Conservation (phyloP, 140 eudicot genomes). For the Erigeron philadelphicus region DNA sequence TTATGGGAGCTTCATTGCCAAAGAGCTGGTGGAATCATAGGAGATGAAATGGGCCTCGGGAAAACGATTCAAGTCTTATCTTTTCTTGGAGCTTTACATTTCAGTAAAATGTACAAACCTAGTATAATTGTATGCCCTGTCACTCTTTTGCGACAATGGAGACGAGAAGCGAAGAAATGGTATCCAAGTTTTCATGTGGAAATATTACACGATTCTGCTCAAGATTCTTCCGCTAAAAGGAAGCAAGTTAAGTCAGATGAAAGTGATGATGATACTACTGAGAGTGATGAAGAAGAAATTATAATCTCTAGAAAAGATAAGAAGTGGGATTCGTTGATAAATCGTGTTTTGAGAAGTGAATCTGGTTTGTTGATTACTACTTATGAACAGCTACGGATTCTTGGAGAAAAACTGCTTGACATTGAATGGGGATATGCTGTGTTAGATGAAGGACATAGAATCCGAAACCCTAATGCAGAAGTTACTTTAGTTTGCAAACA, state of each 20-base stretch:
- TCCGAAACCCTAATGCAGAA: conserved; percentile 94
- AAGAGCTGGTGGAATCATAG: conserved; percentile 94
- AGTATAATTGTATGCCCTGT: conserved; percentile 89
- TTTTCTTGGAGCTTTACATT: conserved; percentile 85
- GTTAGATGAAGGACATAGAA: conserved; percentile 92
- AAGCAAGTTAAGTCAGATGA: conserved; percentile 49
- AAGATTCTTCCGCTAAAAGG: conserved; percentile 43
- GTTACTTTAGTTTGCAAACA: conserved; percentile 90
- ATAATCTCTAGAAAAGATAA: conserved; percentile 28
- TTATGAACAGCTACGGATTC: conserved; percentile 78
- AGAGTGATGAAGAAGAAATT: conserved; percentile 44
- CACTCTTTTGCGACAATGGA: conserved; percentile 86
- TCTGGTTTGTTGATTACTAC: conserved; percentile 92
- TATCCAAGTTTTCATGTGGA: conserved; percentile 80
- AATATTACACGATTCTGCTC: conserved; percentile 84
- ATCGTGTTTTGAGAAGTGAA: conserved; percentile 58
- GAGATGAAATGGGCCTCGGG: conserved; percentile 99
- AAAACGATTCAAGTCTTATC: conserved; percentile 81
- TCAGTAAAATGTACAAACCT: conserved; percentile 74
- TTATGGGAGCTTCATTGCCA: conserved; percentile 99
- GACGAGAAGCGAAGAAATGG: conserved; percentile 87
- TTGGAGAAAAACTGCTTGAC: conserved; percentile 73
- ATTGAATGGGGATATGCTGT: conserved; percentile 96
- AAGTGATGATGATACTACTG: conserved; percentile 73
- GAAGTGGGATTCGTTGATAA: conserved; percentile 77